Evolutionary conservation across 805 yeast genomes (phyloP).

Genomic region (Groenewaldozyma tartarivorans): DNA sequence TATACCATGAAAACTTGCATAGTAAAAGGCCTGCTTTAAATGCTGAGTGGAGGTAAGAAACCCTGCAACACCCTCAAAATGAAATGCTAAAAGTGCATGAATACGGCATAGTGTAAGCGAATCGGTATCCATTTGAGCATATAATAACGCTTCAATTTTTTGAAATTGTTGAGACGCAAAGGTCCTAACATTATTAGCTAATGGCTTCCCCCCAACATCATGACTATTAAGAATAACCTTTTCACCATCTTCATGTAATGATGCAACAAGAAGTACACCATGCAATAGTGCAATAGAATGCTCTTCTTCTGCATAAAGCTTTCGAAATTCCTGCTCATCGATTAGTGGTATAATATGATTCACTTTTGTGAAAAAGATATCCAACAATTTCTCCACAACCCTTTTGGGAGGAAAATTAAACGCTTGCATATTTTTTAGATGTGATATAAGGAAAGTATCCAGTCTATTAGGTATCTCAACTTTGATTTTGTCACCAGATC

Average conservation of each 20-base stretch:
- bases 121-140: slow-evolving; percentile 28
- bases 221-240: slow-evolving; percentile 6
- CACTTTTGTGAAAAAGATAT: slow-evolving; percentile 30
- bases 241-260: slow-evolving; percentile 27
- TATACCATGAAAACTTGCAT: slow-evolving; percentile 29
- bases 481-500: background rate
- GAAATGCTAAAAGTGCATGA: slow-evolving; percentile 27
- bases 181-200: slow-evolving; percentile 14
- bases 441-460: slow-evolving; percentile 9
- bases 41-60: slow-evolving; percentile 24
- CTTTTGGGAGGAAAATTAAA: slow-evolving; percentile 25
- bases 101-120: slow-evolving; percentile 25
- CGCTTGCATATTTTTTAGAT: slow-evolving; percentile 23
- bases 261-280: slow-evolving; percentile 31
- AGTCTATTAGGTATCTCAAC: slow-evolving; percentile 7
- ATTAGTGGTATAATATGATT: slow-evolving; percentile 35
- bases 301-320: slow-evolving; percentile 22
- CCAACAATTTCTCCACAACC: slow-evolving; percentile 22
- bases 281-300: slow-evolving; percentile 31
- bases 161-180: slow-evolving; percentile 20
- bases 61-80: slow-evolving; percentile 29
- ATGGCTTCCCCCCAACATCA: background rate
- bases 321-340: slow-evolving; percentile 29
- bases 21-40: slow-evolving; percentile 26
- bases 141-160: slow-evolving; percentile 27